A percentile compares a stretch with the other conserved stretches of the same genome.
Conservation (phyloP, 305 asterid genomes). For the Fraxinus xanthoxyloides region DNA sequence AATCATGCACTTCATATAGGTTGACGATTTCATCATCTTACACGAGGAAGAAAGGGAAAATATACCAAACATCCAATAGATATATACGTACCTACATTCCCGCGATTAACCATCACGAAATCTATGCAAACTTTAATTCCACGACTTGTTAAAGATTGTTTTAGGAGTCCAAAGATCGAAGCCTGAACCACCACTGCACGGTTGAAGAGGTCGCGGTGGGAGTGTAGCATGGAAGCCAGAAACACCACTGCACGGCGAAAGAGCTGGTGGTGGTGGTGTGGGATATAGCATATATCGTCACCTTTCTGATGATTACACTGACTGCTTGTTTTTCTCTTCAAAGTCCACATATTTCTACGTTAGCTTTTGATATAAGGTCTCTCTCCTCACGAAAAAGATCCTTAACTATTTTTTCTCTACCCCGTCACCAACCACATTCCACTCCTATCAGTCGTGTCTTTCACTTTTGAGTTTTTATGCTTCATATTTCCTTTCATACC, state of each 20-base stretch:
- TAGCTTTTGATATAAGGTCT: slow-evolving; percentile 36
- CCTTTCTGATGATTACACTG: slow-evolving; percentile 14
- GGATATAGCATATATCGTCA: slow-evolving; percentile 13
- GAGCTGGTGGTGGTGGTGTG: neutral
- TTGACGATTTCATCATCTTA: slow-evolving; percentile 20
- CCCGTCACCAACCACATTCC: slow-evolving; percentile 22
- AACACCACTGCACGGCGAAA: neutral
- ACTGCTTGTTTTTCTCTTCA: slow-evolving; percentile 19
- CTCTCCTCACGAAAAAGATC: slow-evolving; percentile 46
- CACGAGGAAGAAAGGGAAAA: slow-evolving; percentile 22
- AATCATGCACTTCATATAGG: slow-evolving; percentile 44
- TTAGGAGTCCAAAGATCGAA: neutral
- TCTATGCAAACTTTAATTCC: neutral
- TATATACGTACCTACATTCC: slow-evolving; percentile 31
- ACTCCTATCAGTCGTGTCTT: slow-evolving; percentile 19
- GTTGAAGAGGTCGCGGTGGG: neutral
- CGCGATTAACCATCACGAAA: slow-evolving; percentile 4
- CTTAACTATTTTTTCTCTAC: slow-evolving; percentile 13
- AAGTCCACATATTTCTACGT: slow-evolving; percentile 32
- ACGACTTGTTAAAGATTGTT: neutral
- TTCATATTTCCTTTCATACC: slow-evolving; percentile 15
- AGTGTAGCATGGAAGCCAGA: neutral
- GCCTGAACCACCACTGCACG: neutral
- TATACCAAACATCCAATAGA: slow-evolving; percentile 22
- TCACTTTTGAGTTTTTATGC: slow-evolving; percentile 1